phyloP scores from a whole-genome alignment of 2,329 filamentous ascomycete genomes.

The Nemania sp. region DNA sequence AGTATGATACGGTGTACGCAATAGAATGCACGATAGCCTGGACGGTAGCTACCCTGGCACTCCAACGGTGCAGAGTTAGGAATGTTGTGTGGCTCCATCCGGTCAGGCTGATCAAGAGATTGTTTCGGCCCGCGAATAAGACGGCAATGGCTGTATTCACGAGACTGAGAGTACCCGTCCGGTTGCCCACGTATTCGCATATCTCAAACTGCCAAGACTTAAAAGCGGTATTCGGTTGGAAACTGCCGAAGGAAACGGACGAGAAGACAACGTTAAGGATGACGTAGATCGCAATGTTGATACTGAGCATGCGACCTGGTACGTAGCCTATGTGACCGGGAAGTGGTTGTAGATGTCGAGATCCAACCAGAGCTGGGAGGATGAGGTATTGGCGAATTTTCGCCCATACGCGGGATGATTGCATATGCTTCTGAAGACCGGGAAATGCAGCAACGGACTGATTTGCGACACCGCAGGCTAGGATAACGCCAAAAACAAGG shows the following conservation, averaged over 20 bases:
- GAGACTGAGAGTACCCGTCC: constrained; percentile 32
- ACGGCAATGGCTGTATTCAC: constrained; percentile 35
- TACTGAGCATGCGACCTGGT: constrained; percentile 19
- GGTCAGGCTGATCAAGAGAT: constrained; percentile 33
- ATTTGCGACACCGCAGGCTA: constrained; percentile 21
- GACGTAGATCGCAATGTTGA: constrained; percentile 22
- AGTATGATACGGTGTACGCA: constrained; percentile 28
- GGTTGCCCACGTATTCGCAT: constrained; percentile 36
- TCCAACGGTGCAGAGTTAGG: constrained; percentile 36
- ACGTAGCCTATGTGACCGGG: constrained; percentile 24
- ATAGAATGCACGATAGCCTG: constrained; percentile 36
- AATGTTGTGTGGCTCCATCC: constrained; percentile 37
- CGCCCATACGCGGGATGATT: constrained; percentile 10
- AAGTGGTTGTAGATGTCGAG: constrained; percentile 21
- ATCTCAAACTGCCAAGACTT: constrained; percentile 14
- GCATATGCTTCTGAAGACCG: constrained; percentile 19
- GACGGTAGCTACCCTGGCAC: constrained; percentile 34
- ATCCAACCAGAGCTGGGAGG: constrained; percentile 21
- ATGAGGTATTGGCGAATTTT: constrained; percentile 20
- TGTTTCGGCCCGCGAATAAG: constrained; percentile 37
- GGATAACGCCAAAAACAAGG: constrained; percentile 25
- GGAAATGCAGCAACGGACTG: constrained; percentile 16
- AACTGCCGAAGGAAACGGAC: constrained; percentile 20
- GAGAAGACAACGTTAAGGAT: constrained; percentile 26
- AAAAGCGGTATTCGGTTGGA: constrained; percentile 23